A percentile compares a stretch with the other conserved stretches of the same genome.
These are phyloP conservation scores for Agaricus blazei DNA, from an alignment of 768 basidiomycete species.

Conservation along the genomic window DNA sequence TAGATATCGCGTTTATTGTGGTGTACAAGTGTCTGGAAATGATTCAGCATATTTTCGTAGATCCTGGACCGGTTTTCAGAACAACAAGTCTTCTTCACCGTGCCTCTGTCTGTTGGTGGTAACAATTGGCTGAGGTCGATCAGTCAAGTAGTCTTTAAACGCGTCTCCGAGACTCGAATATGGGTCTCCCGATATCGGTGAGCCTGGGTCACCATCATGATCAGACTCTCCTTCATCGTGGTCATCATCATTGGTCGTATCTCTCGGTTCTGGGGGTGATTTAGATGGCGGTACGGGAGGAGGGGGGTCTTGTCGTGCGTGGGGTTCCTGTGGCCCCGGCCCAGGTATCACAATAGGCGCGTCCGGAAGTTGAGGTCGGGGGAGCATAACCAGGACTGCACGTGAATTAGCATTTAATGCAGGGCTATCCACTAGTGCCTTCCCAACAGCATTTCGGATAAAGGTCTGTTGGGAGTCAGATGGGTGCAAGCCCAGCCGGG, in stretches of 20 bases:
- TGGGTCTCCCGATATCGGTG: slow-evolving; percentile 48
- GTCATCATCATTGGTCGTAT: slow-evolving; percentile 23
- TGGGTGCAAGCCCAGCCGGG: background rate
- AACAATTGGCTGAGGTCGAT: slow-evolving; percentile 64
- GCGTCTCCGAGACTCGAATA: slow-evolving; percentile 80
- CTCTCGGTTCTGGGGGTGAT: slow-evolving; percentile 19
- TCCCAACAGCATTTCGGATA: slow-evolving; percentile 84
- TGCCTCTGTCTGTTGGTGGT: slow-evolving; percentile 33
- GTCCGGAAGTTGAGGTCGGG: slow-evolving; percentile 45
- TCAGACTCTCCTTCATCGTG: slow-evolving; percentile 24
- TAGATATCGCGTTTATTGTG: slow-evolving; percentile 6
- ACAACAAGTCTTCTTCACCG: slow-evolving; percentile 66
- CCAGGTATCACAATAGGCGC: slow-evolving; percentile 49
- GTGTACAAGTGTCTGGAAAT: slow-evolving; percentile 9
- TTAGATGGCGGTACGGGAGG: slow-evolving; percentile 14
- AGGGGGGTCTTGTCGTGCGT: slow-evolving; percentile 18
- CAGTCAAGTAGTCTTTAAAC: slow-evolving; percentile 68
- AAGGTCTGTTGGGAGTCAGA: slow-evolving; percentile 58
- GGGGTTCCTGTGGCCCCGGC: slow-evolving; percentile 56
- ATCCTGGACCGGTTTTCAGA: slow-evolving; percentile 27
- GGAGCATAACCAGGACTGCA: slow-evolving; percentile 59
- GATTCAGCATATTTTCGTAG: background rate
- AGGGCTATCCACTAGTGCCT: slow-evolving; percentile 80
- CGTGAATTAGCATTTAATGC: slow-evolving; percentile 83
- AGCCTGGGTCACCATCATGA: slow-evolving; percentile 21